Evolutionary conservation across 1,284 basidiomycete genomes (phyloP).

Genomic region (Inonotus obliquus): DNA sequence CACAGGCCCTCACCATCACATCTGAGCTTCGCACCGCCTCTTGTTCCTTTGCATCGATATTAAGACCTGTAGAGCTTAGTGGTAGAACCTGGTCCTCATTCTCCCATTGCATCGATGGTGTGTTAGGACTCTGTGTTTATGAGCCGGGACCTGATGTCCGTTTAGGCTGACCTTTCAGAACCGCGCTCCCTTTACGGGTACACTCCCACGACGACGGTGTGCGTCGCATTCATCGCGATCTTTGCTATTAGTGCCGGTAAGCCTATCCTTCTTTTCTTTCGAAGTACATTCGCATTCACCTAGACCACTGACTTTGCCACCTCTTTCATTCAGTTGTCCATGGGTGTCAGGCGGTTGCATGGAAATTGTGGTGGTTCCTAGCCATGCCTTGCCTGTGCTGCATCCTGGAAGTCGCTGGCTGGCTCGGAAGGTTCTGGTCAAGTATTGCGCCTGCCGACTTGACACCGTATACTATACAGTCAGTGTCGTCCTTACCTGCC

Average conservation of each 20-base stretch:
- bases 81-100: not conserved
- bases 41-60: not conserved
- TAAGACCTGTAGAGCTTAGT: not conserved
- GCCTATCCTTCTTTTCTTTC: not conserved
- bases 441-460: slow-evolving; percentile 25
- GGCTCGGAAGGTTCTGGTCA: slow-evolving; percentile 36
- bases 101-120: not conserved
- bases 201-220: slow-evolving; percentile 30
- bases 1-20: not conserved
- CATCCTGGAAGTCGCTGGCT: slow-evolving; percentile 36
- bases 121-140: not conserved
- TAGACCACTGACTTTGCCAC: not conserved
- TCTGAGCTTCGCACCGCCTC: not conserved
- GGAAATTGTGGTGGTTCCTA: slow-evolving; percentile 36
- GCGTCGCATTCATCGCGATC: slow-evolving; percentile 23
- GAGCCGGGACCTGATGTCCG: not conserved
- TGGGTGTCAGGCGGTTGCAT: slow-evolving; percentile 30
- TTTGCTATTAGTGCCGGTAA: slow-evolving; percentile 14
- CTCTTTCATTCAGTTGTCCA: slow-evolving; percentile 30
- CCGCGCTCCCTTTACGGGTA: slow-evolving; percentile 26
- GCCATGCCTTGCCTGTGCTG: slow-evolving; percentile 33
- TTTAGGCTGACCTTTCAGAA: not conserved
- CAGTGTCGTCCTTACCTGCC: slow-evolving; percentile 18
- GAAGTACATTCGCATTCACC: not conserved
- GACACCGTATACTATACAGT: slow-evolving; percentile 43